Evolutionary conservation across 495 filamentous ascomycete genomes (phyloP).

Genomic region (Aspergillus saccharolyticus): DNA sequence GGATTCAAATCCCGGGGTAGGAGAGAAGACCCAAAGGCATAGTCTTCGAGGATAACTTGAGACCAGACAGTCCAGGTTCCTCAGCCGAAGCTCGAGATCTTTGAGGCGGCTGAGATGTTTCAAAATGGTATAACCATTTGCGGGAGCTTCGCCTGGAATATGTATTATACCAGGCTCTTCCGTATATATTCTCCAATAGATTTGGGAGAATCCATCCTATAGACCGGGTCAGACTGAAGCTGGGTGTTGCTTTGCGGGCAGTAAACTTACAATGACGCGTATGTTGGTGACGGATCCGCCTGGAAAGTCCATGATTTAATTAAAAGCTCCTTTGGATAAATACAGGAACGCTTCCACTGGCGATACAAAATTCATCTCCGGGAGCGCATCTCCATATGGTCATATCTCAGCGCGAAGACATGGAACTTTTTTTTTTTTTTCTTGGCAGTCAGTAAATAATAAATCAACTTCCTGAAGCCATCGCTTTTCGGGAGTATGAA

Average conservation of each 20-base stretch:
- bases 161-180: conserved; percentile 36
- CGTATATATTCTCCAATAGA: conserved; percentile 47
- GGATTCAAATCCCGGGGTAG: conserved; percentile 39
- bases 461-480: conserved; percentile 23
- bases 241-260: neutral
- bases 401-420: conserved; percentile 13
- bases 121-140: conserved; percentile 41
- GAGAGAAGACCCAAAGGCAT: conserved; percentile 42
- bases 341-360: conserved; percentile 20
- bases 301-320: conserved; percentile 46
- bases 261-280: conserved; percentile 40
- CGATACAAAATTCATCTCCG: conserved; percentile 39
- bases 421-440: too few species aligned
- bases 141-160: conserved; percentile 31
- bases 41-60: conserved; percentile 40
- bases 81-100: conserved; percentile 37
- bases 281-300: conserved; percentile 44
- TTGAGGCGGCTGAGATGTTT: conserved; percentile 44
- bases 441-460: conserved; percentile 18
- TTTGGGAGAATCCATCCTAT: conserved; percentile 46
- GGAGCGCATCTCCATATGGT: conserved; percentile 6
- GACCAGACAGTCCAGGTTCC: conserved; percentile 36
- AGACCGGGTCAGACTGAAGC: conserved; percentile 17
- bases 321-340: conserved; percentile 24
- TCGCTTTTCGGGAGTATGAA: conserved; percentile 9